A percentile compares a stretch with the other conserved stretches of the same genome.
Evolutionary conservation across 2,329 filamentous ascomycete genomes (phyloP).

Genomic region (Cryphonectria radicalis): DNA sequence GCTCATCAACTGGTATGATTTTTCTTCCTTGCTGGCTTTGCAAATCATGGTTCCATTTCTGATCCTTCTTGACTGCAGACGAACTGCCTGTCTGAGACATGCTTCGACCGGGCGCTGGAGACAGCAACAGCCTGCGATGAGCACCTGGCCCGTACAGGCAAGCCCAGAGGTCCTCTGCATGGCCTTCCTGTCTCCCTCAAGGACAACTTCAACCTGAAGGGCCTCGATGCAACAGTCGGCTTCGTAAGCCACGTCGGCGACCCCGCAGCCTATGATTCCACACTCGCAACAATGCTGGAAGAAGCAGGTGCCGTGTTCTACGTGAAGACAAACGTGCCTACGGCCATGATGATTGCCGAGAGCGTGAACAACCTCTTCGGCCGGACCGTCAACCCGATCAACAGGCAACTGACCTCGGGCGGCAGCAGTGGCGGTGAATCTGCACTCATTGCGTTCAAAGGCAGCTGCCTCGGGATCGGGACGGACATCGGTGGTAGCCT

Average conservation of each 20-base stretch:
- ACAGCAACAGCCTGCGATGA: slow-evolving; percentile 55
- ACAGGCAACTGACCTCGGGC: slow-evolving; percentile 62
- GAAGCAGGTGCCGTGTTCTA: slow-evolving; percentile 58
- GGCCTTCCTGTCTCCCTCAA: slow-evolving; percentile 69
- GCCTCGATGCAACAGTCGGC: slow-evolving; percentile 65
- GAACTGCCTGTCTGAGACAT: slow-evolving; percentile 58
- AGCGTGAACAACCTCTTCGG: slow-evolving; percentile 69
- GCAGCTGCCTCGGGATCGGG: slow-evolving; percentile 64
- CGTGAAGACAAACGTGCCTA: slow-evolving; percentile 62
- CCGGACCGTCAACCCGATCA: slow-evolving; percentile 64
- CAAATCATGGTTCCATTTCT: not conserved
- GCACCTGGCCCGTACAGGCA: slow-evolving; percentile 51
- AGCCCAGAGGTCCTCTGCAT: slow-evolving; percentile 65
- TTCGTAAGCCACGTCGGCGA: slow-evolving; percentile 65
- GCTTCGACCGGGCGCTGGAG: slow-evolving; percentile 46
- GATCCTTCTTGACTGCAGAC: slow-evolving; percentile 35
- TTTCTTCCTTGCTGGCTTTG: too few relatives aligned
- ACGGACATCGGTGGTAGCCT: slow-evolving; percentile 66
- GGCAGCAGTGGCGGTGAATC: slow-evolving; percentile 71
- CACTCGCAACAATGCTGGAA: slow-evolving; percentile 47
- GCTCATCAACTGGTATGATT: slow-evolving; percentile 43
- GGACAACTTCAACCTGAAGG: slow-evolving; percentile 69
- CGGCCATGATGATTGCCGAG: slow-evolving; percentile 70
- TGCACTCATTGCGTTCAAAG: slow-evolving; percentile 62
- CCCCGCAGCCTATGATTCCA: slow-evolving; percentile 51